Conservation (phyloP, 805 yeast genomes). For the Candida sithepensis region DNA sequence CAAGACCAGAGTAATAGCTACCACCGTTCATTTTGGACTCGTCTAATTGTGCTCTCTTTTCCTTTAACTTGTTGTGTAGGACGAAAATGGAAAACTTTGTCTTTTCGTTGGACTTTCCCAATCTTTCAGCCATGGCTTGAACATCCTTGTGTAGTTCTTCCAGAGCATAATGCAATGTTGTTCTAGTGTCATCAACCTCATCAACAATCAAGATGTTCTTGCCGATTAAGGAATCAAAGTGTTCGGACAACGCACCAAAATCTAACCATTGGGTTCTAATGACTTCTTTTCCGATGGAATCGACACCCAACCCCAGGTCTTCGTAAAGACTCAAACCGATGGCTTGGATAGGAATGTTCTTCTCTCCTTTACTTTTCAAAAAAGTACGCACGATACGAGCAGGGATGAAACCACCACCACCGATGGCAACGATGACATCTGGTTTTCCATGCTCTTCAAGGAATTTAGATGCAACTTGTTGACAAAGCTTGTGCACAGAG, state of each 20-base stretch:
- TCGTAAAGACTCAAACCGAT: slow-evolving; percentile 65
- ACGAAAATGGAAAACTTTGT: slow-evolving; percentile 77
- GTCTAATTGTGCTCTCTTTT: slow-evolving; percentile 73
- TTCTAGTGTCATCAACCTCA: slow-evolving; percentile 91
- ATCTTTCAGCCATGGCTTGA: slow-evolving; percentile 51
- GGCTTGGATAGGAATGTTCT: slow-evolving; percentile 68
- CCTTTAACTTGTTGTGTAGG: slow-evolving; percentile 78
- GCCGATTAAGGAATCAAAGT: slow-evolving; percentile 74
- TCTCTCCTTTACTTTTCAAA: slow-evolving; percentile 53
- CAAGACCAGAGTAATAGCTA: slow-evolving; percentile 68
- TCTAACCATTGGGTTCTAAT: slow-evolving; percentile 90
- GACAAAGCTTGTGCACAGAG: slow-evolving; percentile 79
- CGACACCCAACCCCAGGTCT: slow-evolving; percentile 45
- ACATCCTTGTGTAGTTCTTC: slow-evolving; percentile 70
- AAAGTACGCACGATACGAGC: slow-evolving; percentile 66
- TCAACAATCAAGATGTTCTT: slow-evolving; percentile 80
- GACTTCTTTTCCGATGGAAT: slow-evolving; percentile 72
- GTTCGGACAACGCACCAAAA: slow-evolving; percentile 65
- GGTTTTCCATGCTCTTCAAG: slow-evolving; percentile 31
- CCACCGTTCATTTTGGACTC: slow-evolving; percentile 57
- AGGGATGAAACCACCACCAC: slow-evolving; percentile 74
- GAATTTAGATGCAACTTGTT: slow-evolving; percentile 36
- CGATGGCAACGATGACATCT: slow-evolving; percentile 63
- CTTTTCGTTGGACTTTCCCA: slow-evolving; percentile 54
- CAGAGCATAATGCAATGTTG: slow-evolving; percentile 82